Conservation (phyloP, 148 eudicot genomes). For the Selenicereus undatus region DNA sequence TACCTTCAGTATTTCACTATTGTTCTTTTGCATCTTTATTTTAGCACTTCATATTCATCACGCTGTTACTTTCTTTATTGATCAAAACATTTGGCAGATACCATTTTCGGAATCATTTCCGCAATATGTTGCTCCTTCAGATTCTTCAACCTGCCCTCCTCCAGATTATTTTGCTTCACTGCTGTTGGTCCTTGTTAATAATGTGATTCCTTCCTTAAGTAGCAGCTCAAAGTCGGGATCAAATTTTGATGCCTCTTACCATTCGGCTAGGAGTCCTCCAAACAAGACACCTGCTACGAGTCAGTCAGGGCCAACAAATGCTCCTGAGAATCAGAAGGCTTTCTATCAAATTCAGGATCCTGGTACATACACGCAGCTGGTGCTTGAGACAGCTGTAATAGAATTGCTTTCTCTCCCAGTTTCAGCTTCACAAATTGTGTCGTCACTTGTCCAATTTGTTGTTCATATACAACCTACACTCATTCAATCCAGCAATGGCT, state of each 20-base stretch:
- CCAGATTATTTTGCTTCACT: conserved; percentile 89
- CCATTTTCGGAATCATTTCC: conserved; percentile 95
- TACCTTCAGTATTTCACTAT: background rate
- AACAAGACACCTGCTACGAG: conserved; percentile 47
- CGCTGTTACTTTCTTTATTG: conserved; percentile 16
- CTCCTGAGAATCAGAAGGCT: conserved; percentile 72
- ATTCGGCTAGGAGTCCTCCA: conserved; percentile 41
- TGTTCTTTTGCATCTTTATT: background rate
- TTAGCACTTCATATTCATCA: conserved; percentile 4
- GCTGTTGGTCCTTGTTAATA: conserved; percentile 70
- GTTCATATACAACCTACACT: conserved; percentile 91
- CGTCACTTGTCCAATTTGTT: conserved; percentile 78
- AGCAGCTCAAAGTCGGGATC: conserved; percentile 58
- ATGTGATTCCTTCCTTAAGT: conserved; percentile 75
- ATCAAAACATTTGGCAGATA: conserved; percentile 44
- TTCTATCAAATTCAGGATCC: conserved; percentile 97
- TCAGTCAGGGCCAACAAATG: conserved; percentile 51
- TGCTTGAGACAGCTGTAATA: conserved; percentile 95
- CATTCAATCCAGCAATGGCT: conserved; percentile 75
- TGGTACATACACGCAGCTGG: conserved; percentile 85
- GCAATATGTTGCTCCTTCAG: conserved; percentile 63
- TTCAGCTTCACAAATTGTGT: conserved; percentile 74
- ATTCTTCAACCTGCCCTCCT: conserved; percentile 72
- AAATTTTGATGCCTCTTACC: conserved; percentile 41
- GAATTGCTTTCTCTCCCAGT: conserved; percentile 89